Evolutionary conservation across 2,329 filamentous ascomycete species (phyloP), one percentile per base, ranked within the genome.

Genomic region (Clarireedia monteithiana): DNA sequence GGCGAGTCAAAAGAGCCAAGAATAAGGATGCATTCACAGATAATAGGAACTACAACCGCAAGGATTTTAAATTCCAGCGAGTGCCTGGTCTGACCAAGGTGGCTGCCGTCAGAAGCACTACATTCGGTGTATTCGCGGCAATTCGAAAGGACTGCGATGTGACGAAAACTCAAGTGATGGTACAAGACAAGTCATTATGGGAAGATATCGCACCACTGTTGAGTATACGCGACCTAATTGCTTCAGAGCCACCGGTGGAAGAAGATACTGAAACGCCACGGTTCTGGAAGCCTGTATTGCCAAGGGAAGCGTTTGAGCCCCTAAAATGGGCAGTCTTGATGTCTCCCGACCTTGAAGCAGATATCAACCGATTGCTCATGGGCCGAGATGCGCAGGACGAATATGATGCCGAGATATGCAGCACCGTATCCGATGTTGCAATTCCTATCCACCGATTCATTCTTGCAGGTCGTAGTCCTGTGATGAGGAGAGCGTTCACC

Each of bases 1-100:
- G 85, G 63, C 86, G 92, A 57, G 84, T 94, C 51, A 90, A 89
- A 66, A 82, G 94, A 59, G 78, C 81, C 26, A 95, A 92, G 61
- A 84, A 87, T 50, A 95, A 95, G 65, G 84, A 86, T 62, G 77
- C 81, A 0, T 64, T 63, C 36, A 57, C 73, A 12, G 74, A 73
- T 3, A 57, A 73, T 12, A 74, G 73, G 5, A 83, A 84, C 23
- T 76, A 79, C 36, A 88, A 83, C 64, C 80, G 82, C 12, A 95
- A 95, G 63, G 91, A 96, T 67, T 96, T 95, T 75, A 99, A 99
- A 69, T 99, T 97, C 63, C 85, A 92, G 65, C 85, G 94, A 56
- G 84, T 99, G 7, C 87, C 94, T 1, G 91, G 88, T 44, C 81
- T 99, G 55, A 96, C 90, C 1, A 85, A 91, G 38, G 89, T 95